These are phyloP conservation scores for Botrytis sinoallii DNA, from an alignment of 2,329 filamentous ascomycete genomes.

Conservation along the genomic window DNA sequence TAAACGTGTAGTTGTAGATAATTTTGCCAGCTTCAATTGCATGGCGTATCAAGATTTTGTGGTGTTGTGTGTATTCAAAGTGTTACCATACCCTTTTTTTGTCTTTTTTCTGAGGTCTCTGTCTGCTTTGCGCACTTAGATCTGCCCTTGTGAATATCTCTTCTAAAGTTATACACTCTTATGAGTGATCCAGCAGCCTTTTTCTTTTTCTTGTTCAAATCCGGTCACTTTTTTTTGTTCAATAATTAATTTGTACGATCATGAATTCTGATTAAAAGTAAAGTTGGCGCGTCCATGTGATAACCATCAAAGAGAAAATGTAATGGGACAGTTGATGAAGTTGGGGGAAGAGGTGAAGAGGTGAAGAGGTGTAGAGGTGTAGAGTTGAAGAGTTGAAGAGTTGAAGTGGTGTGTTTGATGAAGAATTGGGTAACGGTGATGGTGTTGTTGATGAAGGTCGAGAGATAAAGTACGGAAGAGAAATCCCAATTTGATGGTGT, in stretches of 20 bases:
- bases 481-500: background rate
- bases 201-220: constrained; percentile 4
- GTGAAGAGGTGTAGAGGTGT: background rate
- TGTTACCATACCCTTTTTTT: constrained; percentile 38
- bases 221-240: constrained; percentile 26
- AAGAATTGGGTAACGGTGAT: background rate
- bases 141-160: background rate
- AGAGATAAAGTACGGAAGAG: background rate
- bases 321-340: constrained; percentile 22
- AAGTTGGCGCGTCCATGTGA: constrained; percentile 29
- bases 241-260: constrained; percentile 38
- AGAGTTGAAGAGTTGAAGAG: background rate
- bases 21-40: constrained; percentile 22
- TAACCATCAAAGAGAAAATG: constrained; percentile 25
- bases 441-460: background rate
- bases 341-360: background rate
- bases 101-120: background rate
- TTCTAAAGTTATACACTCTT: constrained; percentile 24
- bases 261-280: constrained; percentile 35
- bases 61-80: constrained; percentile 32
- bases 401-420: background rate
- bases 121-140: constrained; percentile 13
- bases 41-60: constrained; percentile 20
- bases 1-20: constrained; percentile 16
- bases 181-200: constrained; percentile 24